phyloP scores from a whole-genome alignment of 1,139 yeast genomes.

The Lodderomyces parapsilosis region DNA sequence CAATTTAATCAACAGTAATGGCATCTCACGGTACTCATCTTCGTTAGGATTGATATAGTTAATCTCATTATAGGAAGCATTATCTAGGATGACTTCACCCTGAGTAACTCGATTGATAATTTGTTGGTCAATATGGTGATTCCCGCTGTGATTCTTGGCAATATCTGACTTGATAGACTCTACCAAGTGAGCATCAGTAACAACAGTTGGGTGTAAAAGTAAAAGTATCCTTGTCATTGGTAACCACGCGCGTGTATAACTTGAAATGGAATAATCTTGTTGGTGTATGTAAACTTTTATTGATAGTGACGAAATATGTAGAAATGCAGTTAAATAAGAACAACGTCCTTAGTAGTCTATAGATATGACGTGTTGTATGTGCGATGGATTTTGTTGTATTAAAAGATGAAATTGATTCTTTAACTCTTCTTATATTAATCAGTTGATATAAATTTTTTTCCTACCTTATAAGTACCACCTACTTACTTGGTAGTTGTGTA shows the following conservation, averaged over 20 bases:
- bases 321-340: too few relatives aligned
- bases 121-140: conserved; percentile 42
- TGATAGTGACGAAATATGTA: too few relatives aligned
- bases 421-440: not conserved
- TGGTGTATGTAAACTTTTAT: too few relatives aligned
- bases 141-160: conserved; percentile 16
- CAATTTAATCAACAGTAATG: conserved; percentile 40
- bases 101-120: conserved; percentile 69
- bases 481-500: too few relatives aligned
- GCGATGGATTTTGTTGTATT: too few relatives aligned
- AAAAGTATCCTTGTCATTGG: conserved; percentile 23
- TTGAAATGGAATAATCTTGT: too few relatives aligned
- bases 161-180: conserved; percentile 32
- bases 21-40: conserved; percentile 34
- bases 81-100: conserved; percentile 49
- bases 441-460: not conserved
- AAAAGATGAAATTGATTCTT: not conserved
- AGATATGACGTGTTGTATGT: not conserved
- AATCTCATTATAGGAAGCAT: conserved; percentile 47
- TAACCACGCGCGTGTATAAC: not conserved
- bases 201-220: conserved; percentile 71
- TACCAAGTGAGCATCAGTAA: conserved; percentile 55
- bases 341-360: too few relatives aligned
- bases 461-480: too few relatives aligned
- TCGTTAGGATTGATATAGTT: conserved; percentile 60